Percentiles rank a stretch among this genome's conserved stretches.
Conservation (phyloP, 495 filamentous ascomycete genomes). For the Annulohypoxylon stygium region DNA sequence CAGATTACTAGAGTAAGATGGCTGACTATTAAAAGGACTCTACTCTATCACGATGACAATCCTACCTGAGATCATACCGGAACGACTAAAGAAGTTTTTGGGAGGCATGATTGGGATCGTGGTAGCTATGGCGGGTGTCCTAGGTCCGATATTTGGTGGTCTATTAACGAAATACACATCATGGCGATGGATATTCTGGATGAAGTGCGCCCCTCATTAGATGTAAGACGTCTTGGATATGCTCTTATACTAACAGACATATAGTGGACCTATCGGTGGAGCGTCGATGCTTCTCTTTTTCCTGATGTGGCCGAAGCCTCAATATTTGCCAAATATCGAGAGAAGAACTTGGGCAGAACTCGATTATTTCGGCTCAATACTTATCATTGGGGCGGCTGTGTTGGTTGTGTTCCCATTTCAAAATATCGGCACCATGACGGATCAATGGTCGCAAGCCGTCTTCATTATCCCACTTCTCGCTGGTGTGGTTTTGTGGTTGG, state of each 20-base stretch:
- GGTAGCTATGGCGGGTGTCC: constrained; percentile 54
- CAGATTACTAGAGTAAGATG: background rate
- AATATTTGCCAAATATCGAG: constrained; percentile 51
- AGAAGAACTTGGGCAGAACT: constrained; percentile 60
- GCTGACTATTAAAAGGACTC: constrained; percentile 48
- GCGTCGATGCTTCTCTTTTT: constrained; percentile 62
- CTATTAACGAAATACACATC: constrained; percentile 52
- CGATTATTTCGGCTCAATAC: constrained; percentile 67
- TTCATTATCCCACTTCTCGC: constrained; percentile 62
- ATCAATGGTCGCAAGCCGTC: constrained; percentile 55
- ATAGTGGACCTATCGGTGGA: constrained; percentile 63
- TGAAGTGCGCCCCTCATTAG: constrained; percentile 58
- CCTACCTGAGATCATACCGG: constrained; percentile 64
- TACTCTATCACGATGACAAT: constrained; percentile 67
- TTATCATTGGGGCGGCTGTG: constrained; percentile 68
- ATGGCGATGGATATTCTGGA: constrained; percentile 66
- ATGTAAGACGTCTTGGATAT: background rate
- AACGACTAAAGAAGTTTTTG: constrained; percentile 52
- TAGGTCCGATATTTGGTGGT: constrained; percentile 64
- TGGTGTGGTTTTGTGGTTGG: constrained; percentile 57
- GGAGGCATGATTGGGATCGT: constrained; percentile 53
- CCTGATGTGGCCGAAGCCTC: constrained; percentile 58
- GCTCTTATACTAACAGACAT: constrained; percentile 10
- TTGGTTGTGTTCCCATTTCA: constrained; percentile 72
- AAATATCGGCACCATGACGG: constrained; percentile 59